phyloP scores from a whole-genome alignment of 306 rosid species.

The Senna siamea region DNA sequence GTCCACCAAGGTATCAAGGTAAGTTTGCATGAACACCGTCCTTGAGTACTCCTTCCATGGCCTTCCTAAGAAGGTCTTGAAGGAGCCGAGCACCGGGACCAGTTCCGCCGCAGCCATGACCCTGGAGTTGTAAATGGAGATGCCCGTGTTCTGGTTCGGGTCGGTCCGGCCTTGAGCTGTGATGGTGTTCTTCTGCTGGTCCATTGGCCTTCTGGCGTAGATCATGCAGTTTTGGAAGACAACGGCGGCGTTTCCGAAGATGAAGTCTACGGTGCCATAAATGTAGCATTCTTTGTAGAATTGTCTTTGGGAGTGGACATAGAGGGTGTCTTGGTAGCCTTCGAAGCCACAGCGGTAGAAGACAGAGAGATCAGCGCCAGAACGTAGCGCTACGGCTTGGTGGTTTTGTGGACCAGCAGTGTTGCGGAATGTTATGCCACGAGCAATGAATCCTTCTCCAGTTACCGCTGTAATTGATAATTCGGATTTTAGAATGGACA shows the following conservation, averaged over 20 bases:
- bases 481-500: no score
- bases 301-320: constrained; percentile 62
- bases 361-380: constrained; percentile 57
- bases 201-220: constrained; percentile 52
- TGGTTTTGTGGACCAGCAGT: constrained; percentile 62
- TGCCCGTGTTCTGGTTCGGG: constrained; percentile 59
- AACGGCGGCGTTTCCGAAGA: constrained; percentile 61
- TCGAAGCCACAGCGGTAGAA: constrained; percentile 61
- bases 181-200: constrained; percentile 45
- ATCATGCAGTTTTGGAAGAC: constrained; percentile 59
- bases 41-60: constrained; percentile 63
- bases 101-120: constrained; percentile 53
- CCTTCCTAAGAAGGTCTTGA: constrained; percentile 53
- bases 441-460: constrained; percentile 57
- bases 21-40: constrained; percentile 48
- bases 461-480: constrained; percentile 47
- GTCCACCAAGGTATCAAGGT: constrained; percentile 46
- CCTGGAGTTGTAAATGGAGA: constrained; percentile 47
- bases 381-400: constrained; percentile 67
- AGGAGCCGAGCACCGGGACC: constrained; percentile 32
- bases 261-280: constrained; percentile 62
- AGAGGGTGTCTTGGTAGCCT: constrained; percentile 70
- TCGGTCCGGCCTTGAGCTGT: constrained; percentile 66
- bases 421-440: constrained; percentile 60
- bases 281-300: constrained; percentile 62